Evolutionary conservation across 176 grass and related monocot species (phyloP).

Genomic region (Ensete glaucum): DNA sequence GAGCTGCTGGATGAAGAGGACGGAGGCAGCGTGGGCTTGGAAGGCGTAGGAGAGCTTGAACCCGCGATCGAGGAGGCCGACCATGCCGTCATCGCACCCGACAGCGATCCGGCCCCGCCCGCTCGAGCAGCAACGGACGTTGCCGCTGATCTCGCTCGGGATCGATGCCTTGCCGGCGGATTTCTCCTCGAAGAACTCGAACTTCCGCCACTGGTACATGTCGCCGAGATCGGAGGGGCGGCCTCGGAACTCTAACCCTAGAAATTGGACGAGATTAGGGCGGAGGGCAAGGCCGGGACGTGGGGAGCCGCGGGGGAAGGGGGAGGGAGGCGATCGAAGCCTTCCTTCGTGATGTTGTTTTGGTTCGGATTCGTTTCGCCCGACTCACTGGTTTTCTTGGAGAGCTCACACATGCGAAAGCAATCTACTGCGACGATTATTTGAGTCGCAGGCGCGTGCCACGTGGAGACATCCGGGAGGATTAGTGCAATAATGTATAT

Average conservation of each 20-base stretch:
- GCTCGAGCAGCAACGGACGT: constrained; percentile 57
- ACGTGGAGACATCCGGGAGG: too few relatives aligned
- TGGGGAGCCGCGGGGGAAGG: neutral
- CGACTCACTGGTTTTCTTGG: neutral
- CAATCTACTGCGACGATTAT: too few relatives aligned
- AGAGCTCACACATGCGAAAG: too few relatives aligned
- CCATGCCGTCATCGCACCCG: constrained; percentile 73
- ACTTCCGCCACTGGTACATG: constrained; percentile 91
- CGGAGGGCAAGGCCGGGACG: neutral
- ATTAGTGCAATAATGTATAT: too few relatives aligned
- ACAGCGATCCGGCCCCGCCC: constrained; percentile 65
- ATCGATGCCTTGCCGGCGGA: constrained; percentile 19
- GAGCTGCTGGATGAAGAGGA: constrained; percentile 87
- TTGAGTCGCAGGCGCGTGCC: too few relatives aligned
- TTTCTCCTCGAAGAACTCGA: constrained; percentile 96
- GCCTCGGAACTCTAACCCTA: neutral
- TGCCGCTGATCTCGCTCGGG: constrained; percentile 43
- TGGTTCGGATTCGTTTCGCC: neutral
- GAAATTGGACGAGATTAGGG: neutral
- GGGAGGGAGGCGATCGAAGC: neutral
- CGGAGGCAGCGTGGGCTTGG: constrained; percentile 18
- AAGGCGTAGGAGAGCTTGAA: constrained; percentile 24
- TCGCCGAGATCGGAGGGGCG: constrained; percentile 11
- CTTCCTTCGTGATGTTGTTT: neutral
- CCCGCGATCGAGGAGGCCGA: constrained; percentile 45